Evolutionary conservation across 225 moss, liverwort and hornwort genomes (phyloP).

Genomic region (Bryoerythrophyllum caledonicum): DNA sequence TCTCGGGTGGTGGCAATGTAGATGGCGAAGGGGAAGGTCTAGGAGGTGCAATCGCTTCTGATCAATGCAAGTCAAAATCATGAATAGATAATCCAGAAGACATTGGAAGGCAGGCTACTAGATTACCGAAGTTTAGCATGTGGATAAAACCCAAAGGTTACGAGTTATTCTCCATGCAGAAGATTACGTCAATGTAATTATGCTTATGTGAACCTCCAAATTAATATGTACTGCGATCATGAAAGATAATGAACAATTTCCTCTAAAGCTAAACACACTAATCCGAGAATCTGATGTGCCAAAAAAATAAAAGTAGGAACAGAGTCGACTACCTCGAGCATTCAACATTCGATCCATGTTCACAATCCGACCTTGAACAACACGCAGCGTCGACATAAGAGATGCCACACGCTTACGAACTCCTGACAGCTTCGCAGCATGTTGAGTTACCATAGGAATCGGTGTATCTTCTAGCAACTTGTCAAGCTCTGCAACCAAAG

Average conservation of each 20-base stretch:
- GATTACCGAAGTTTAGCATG: no score
- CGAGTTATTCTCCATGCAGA: no score
- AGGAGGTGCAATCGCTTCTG: constrained; percentile 35
- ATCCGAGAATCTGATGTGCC: background rate
- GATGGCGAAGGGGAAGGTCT: constrained; percentile 18
- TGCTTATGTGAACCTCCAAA: no score
- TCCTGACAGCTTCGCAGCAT: constrained; percentile 80
- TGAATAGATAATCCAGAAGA: background rate
- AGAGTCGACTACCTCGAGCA: constrained; percentile 45
- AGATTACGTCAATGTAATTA: no score
- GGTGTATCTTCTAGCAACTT: constrained; percentile 89
- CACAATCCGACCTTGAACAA: constrained; percentile 71
- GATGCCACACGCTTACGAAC: constrained; percentile 91
- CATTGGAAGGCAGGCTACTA: no score
- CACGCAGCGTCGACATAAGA: constrained; percentile 66
- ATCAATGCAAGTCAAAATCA: no score
- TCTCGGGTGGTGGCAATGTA: no score
- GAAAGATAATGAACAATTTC: no score
- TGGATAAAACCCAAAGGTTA: no score
- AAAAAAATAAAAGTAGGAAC: background rate
- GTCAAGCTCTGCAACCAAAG: constrained; percentile 79
- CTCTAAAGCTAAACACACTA: background rate
- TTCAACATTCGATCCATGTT: constrained; percentile 87
- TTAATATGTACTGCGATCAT: no score
- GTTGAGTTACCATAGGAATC: constrained; percentile 79